Base-by-base conservation (phyloP, 257 asterid genomes). In the Scutellaria galericulata region DNA sequence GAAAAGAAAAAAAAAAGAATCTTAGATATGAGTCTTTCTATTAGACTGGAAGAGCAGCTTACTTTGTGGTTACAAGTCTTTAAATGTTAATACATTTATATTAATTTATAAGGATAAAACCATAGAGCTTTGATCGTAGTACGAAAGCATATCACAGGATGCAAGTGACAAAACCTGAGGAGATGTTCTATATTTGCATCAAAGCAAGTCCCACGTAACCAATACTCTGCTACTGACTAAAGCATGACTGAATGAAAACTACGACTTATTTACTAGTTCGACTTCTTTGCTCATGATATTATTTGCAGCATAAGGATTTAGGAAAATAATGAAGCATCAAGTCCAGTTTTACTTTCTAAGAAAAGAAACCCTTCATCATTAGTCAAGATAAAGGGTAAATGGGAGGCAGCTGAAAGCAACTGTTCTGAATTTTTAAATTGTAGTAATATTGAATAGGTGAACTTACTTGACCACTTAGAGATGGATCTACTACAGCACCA, bases 401-500 rank as follows among this genome's bases (percentile, higher is more conserved):
- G 54, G 13, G 14, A 53, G 60, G 45, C 37, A 53, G 48, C 37
- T n/a, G 52, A 27, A 22, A 52, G 14, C 31, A 57, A 14, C 14
- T 8, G 18, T 44, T 7, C 15, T 9, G 11, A 5, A 31, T 31
- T 31, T 60, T 35, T 44, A 7, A 35, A 45, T 12, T 22, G 31
- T 10, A 24, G 44, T 50, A 20, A 1, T 57, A 7, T 58, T 50
- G 27, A 46, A 63, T 12, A 72, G 75, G 46, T 78, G 60, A 66
- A 79, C 96, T 87, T 82, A 95, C 99, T 89, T 95, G 97, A 64
- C 98, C 99, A 75, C 85, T 90, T 61, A 90, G 72, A 15, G 92
- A 83, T 39, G 99, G 97, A 82, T 91, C 99, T 42, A 95, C 77
- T 35, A 94, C 99, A 53, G 99, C 99, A 65, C 99, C 99, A 66